Evolutionary conservation across 2,329 filamentous ascomycete genomes (phyloP), one percentile per base, ranked within the genome.

Genomic region (Aspergillus awamori): DNA sequence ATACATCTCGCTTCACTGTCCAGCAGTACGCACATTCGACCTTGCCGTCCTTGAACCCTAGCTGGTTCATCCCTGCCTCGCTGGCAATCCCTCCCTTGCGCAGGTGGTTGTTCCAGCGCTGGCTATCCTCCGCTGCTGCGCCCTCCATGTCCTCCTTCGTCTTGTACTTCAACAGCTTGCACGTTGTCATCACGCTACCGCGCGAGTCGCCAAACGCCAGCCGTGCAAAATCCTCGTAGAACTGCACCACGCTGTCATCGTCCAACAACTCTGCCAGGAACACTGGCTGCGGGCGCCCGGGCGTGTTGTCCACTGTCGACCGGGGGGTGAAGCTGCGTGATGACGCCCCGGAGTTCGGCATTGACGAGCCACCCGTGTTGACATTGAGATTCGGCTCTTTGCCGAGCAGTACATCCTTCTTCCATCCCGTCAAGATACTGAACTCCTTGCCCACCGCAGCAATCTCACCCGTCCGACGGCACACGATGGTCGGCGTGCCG

Each of bases 391-490:
- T 98, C 2, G 91, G 84, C 70, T 93, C 90, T 70, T 93, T 91
- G 53, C 95, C 95, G 0, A 98, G 83, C 1, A 99, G 82, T 0
- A 98, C 88, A 52, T 95, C 90, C 71, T 93, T 93, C 56, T 88
- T 91, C 95, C 95, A 99, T 5, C 94, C 95, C 0, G 95, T 97
- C 57, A 99, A 81, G 30, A 96, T 90, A n/a, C 89, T 92, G 69
- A 99, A 99, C 75, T 98, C 95, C 77, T 97, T 97, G 74, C 95
- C 96, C 22, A 96, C 92, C 3, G 92, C 92, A 0, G 93, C 93
- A n/a, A 99, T 88, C 75, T 98, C 95, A 54, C 95, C 95, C 0
- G 93, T 97, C 52, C 95, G 87, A 52, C 95, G 88, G 72, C 92
- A 96, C 26, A 98, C 92, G 60, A 99, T 87, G 0, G 93, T 96